Conservation (phyloP, 768 basidiomycete genomes). For the Rhodotorula toruloides region DNA sequence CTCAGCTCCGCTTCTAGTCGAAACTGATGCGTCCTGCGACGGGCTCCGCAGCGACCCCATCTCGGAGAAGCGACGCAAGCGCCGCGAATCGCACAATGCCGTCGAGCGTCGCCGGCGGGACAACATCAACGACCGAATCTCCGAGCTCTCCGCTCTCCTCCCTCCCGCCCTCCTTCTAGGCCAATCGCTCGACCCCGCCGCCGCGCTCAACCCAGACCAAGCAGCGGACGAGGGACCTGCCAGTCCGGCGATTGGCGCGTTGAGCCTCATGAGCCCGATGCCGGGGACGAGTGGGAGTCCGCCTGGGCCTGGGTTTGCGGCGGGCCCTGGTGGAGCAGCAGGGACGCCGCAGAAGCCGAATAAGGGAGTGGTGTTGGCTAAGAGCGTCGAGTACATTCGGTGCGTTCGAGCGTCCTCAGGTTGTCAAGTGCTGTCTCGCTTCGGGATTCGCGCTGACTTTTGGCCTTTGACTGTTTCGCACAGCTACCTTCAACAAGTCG, state of each 20-base stretch:
- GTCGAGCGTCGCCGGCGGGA: constrained; percentile 81
- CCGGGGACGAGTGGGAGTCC: constrained; percentile 35
- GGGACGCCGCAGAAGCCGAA: constrained; percentile 67
- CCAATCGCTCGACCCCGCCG: background rate
- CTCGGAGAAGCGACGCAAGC: constrained; percentile 70
- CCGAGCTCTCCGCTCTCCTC: constrained; percentile 78
- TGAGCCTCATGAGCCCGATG: constrained; percentile 34
- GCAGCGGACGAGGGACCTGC: background rate
- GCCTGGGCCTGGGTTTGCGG: background rate
- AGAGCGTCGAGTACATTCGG: constrained; percentile 67
- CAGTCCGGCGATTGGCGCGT: constrained; percentile 11
- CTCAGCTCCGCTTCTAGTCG: constrained; percentile 26
- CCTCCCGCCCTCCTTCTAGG: constrained; percentile 67
- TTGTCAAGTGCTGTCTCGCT: background rate
- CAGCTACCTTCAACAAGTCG: constrained; percentile 30
- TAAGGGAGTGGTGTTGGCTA: constrained; percentile 87
- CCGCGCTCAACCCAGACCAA: too few relatives aligned
- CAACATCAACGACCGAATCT: constrained; percentile 94
- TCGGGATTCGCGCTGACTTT: too few relatives aligned
- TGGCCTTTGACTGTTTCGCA: too few relatives aligned
- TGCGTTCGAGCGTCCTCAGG: constrained; percentile 3
- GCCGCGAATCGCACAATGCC: constrained; percentile 84
- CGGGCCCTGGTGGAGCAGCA: background rate
- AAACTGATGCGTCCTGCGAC: background rate
- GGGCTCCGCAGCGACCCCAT: background rate